Evolutionary conservation across 805 yeast genomes (phyloP), one percentile per base, ranked within the genome.

Genomic region (Kazachstania psychrophila): DNA sequence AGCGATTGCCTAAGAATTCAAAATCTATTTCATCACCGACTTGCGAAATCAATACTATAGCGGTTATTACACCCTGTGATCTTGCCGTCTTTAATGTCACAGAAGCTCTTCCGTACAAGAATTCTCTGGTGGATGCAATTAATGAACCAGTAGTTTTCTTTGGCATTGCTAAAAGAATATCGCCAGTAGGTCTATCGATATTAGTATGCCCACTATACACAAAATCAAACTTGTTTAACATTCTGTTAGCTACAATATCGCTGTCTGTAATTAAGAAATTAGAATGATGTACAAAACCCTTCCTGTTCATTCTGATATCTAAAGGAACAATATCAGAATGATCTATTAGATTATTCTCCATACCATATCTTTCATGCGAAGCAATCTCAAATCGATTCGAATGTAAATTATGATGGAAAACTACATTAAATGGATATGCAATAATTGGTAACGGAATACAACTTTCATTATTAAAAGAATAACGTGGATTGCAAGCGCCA

Each of bases 11-110:
- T 40, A 86, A 75, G 42, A 80, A 79, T 64, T 89, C 96, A 57
- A 64, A 79, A 69, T 89, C 96, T 49, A 88, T 73, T 66, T 89
- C 97, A 64, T 88, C 97, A 65, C 86, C 80, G 30, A 79, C 85
- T 49, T 83, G 80, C 5, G 95, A 83, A 58, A 77, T 79, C 33
- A 85, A 59, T 52, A 87, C 87, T 48, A 79, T 73, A 25, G 95
- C 89, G 5, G 94, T 72, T 35, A 88, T 71, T 13, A 88, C 95
- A 61, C 97, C 97, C 7, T 62, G 65, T 19, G 72, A 73, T 49
- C 76, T 77, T 1, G 95, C 79, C 0, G 92, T 67, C 62, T 79
- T 87, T 55, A 87, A 51, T 27, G 64, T 71, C 31, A 81, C 78
- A 9, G 76, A 60, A 16, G 80, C 70, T 53, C 73, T 79, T 12